A percentile compares a stretch with the other conserved stretches of the same genome.
Evolutionary conservation across 495 filamentous ascomycete genomes (phyloP).

Genomic region (Neurospora discreta): DNA sequence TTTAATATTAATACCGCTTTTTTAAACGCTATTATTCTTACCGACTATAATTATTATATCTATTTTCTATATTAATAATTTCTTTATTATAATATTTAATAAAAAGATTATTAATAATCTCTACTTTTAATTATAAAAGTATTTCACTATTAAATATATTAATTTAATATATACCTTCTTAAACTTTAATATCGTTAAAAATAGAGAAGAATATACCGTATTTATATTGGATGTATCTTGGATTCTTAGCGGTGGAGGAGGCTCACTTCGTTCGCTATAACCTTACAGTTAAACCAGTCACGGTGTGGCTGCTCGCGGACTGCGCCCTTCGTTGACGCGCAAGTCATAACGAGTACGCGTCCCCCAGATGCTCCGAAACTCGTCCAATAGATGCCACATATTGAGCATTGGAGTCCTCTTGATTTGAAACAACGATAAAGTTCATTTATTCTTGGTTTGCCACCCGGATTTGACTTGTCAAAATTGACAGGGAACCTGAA

Average conservation of each 20-base stretch:
- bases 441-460: not conserved
- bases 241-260: not conserved
- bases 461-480: not conserved
- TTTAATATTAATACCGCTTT: too few species aligned
- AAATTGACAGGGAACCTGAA: not conserved
- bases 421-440: not conserved
- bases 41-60: too few species aligned
- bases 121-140: too few species aligned
- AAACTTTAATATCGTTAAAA: too few species aligned
- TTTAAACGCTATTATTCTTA: too few species aligned
- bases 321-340: not conserved
- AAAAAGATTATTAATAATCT: too few species aligned
- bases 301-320: not conserved
- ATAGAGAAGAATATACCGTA: too few species aligned
- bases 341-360: not conserved
- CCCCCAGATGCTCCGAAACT: not conserved
- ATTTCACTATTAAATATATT: too few species aligned
- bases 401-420: not conserved
- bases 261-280: not conserved
- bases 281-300: not conserved
- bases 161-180: too few species aligned
- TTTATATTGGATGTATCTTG: not conserved
- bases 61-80: too few species aligned
- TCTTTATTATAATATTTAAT: too few species aligned
- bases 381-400: not conserved